These are phyloP conservation scores for Ceratocystis alfenasii DNA, from an alignment of 2,329 filamentous ascomycete species.

Conservation along the genomic window DNA sequence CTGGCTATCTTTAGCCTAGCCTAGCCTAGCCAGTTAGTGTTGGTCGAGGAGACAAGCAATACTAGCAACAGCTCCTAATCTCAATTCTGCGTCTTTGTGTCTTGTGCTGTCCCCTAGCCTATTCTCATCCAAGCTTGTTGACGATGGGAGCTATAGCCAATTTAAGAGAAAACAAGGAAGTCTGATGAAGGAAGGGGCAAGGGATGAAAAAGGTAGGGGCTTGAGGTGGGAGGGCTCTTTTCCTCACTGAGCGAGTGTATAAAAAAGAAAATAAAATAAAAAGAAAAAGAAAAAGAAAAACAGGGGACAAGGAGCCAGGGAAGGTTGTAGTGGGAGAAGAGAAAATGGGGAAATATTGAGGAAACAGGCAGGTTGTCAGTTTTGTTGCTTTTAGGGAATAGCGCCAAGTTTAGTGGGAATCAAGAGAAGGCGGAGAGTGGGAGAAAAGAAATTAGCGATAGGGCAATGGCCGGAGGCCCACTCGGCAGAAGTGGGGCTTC, in stretches of 20 bases:
- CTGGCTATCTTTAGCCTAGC: background rate
- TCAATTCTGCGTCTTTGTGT: background rate
- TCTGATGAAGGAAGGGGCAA: background rate
- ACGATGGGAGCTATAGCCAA: background rate
- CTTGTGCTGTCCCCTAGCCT: background rate
- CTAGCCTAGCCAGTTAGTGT: background rate
- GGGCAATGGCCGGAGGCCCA: no score
- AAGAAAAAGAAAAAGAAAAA: background rate
- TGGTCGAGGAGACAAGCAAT: no score
- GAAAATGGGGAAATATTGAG: constrained; percentile 2
- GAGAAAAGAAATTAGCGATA: background rate
- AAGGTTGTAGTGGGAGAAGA: background rate
- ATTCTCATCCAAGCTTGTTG: background rate
- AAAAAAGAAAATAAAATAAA: no score
- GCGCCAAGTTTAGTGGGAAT: background rate
- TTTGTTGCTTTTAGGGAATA: background rate
- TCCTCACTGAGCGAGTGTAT: background rate
- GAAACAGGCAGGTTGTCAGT: constrained; percentile 10
- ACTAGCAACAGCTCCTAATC: background rate
- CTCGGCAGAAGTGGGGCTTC: no score
- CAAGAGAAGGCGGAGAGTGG: background rate
- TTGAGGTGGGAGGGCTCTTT: background rate
- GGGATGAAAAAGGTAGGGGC: background rate
- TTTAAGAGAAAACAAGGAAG: constrained; percentile 6
- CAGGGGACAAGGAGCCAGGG: background rate